Conservation (phyloP, 2,329 filamentous ascomycete genomes). For the Hymenoscyphus scutula region DNA sequence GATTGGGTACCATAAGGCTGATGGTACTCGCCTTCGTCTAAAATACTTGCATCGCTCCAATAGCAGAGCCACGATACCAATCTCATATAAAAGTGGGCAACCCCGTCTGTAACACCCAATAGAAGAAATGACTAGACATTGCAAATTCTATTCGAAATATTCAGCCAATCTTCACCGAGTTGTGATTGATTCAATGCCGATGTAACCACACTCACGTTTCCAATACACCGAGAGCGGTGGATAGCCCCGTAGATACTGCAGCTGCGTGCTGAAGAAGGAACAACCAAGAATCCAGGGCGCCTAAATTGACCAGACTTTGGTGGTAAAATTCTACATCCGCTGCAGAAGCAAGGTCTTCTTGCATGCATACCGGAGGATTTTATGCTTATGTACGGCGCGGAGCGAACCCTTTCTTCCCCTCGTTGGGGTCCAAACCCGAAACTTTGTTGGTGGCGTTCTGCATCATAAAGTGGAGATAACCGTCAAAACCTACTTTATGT, state of each 20-base stretch:
- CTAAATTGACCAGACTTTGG: neutral
- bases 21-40: neutral
- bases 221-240: neutral
- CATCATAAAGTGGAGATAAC: neutral
- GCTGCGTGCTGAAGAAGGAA: slow-evolving; percentile 2
- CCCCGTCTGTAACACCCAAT: too few species aligned
- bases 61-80: neutral
- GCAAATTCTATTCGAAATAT: too few species aligned
- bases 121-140: too few species aligned
- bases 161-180: slow-evolving; percentile 1
- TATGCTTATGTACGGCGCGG: slow-evolving; percentile 19
- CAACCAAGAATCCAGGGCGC: neutral
- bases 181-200: neutral
- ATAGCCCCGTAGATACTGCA: slow-evolving; percentile 1
- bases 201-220: slow-evolving; percentile 7
- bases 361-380: slow-evolving; percentile 15
- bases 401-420: slow-evolving; percentile 10
- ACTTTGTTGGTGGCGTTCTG: slow-evolving; percentile 15
- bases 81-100: too few species aligned
- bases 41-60: neutral
- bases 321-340: slow-evolving; percentile 2
- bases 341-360: slow-evolving; percentile 10
- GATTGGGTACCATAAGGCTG: neutral
- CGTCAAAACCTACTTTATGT: neutral
- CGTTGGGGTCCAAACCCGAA: slow-evolving; percentile 5